Evolutionary conservation across 495 filamentous ascomycete species (phyloP).

Genomic region (Neurospora sp.): DNA sequence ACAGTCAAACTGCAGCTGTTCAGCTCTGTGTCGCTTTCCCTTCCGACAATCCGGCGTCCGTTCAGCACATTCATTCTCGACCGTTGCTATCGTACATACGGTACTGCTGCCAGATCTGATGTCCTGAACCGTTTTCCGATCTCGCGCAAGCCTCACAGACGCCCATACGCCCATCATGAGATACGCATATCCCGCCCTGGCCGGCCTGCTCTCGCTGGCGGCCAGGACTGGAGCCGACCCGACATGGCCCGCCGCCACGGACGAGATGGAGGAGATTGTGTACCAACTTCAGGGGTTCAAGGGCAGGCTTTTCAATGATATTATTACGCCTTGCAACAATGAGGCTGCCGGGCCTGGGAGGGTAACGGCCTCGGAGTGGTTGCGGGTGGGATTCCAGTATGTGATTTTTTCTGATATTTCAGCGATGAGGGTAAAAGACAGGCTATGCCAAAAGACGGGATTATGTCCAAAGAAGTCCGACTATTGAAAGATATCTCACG

Average conservation of each 20-base stretch:
- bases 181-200: conserved; percentile 8
- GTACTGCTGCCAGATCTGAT: background rate
- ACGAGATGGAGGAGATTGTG: conserved; percentile 56
- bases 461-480: background rate
- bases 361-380: conserved; percentile 50
- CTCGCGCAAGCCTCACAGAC: background rate
- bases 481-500: background rate
- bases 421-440: background rate
- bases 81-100: background rate
- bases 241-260: conserved; percentile 50
- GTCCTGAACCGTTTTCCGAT: background rate
- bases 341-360: conserved; percentile 45
- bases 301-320: conserved; percentile 42
- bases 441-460: background rate
- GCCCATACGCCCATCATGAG: conserved; percentile 13
- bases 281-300: conserved; percentile 46
- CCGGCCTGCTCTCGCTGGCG: conserved; percentile 26
- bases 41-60: background rate
- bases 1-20: background rate
- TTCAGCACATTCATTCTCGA: background rate
- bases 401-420: background rate
- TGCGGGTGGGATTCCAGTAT: conserved; percentile 49
- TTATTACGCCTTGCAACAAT: conserved; percentile 48
- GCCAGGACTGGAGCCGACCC: conserved; percentile 31
- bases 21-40: background rate